phyloP scores from a whole-genome alignment of 306 rosid species.

The Vigna angularis region DNA sequence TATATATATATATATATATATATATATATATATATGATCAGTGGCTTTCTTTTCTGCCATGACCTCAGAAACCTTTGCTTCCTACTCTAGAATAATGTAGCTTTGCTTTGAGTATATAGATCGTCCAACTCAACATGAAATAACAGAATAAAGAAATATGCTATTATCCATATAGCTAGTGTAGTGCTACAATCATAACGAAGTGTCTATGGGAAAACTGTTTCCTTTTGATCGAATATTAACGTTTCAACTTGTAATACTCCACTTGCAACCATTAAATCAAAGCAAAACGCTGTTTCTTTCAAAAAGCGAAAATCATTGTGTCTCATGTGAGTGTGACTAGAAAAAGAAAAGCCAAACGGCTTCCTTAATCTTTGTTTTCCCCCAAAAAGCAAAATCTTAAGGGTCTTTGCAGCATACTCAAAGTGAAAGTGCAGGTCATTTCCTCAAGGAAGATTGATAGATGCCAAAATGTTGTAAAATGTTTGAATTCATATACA shows the following conservation, averaged over 20 bases:
- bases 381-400: conserved; percentile 33
- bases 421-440: conserved; percentile 51
- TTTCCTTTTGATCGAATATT: neutral
- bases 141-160: neutral
- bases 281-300: conserved; percentile 44
- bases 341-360: conserved; percentile 37
- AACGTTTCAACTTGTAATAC: neutral
- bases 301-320: conserved; percentile 48
- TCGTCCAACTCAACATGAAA: neutral
- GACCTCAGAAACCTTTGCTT: neutral
- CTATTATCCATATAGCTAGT: neutral
- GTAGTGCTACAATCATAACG: neutral
- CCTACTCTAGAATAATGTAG: neutral
- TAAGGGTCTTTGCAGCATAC: conserved; percentile 42
- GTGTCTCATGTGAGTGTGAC: conserved; percentile 48
- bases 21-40: no score
- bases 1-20: no score
- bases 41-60: conserved; percentile 6
- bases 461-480: conserved; percentile 39
- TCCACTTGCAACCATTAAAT: conserved; percentile 31
- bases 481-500: conserved; percentile 27
- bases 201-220: neutral
- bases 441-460: conserved; percentile 52
- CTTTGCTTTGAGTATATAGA: neutral
- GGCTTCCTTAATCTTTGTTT: conserved; percentile 44